These are phyloP conservation scores for Verticillium nonalfalfae DNA, from an alignment of 2,329 filamentous ascomycete species.

Conservation along the genomic window DNA sequence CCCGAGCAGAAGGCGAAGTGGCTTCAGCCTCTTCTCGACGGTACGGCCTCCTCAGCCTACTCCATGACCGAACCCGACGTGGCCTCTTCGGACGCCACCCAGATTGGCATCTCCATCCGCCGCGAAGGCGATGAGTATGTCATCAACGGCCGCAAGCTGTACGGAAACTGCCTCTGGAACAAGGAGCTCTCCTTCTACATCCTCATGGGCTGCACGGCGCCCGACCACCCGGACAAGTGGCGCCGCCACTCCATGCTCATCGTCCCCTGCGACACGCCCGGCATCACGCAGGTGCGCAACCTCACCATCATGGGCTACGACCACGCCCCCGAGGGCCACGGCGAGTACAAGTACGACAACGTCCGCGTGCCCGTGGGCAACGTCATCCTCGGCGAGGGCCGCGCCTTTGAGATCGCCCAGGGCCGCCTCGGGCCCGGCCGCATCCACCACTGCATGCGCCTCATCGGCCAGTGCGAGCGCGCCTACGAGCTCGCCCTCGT, in stretches of 20 bases:
- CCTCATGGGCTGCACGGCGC: constrained; percentile 90
- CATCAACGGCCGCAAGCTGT: constrained; percentile 63
- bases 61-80: constrained; percentile 91
- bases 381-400: constrained; percentile 89
- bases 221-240: constrained; percentile 69
- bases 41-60: constrained; percentile 82
- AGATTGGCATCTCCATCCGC: constrained; percentile 78
- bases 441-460: constrained; percentile 96
- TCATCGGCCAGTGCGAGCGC: constrained; percentile 81
- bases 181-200: constrained; percentile 66
- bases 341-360: constrained; percentile 81
- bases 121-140: constrained; percentile 84
- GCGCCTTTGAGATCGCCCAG: constrained; percentile 97
- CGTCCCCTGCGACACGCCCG: constrained; percentile 75
- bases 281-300: constrained; percentile 89
- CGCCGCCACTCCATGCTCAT: constrained; percentile 89
- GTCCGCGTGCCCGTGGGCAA: constrained; percentile 79
- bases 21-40: constrained; percentile 74
- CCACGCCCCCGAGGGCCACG: constrained; percentile 94
- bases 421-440: constrained; percentile 90
- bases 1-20: constrained; percentile 79
- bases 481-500: constrained; percentile 93
- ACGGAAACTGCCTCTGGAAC: constrained; percentile 12
- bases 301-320: constrained; percentile 92
- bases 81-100: constrained; percentile 85